phyloP scores from a whole-genome alignment of 441 rosid species.

The Arabidopsis lyrata region DNA sequence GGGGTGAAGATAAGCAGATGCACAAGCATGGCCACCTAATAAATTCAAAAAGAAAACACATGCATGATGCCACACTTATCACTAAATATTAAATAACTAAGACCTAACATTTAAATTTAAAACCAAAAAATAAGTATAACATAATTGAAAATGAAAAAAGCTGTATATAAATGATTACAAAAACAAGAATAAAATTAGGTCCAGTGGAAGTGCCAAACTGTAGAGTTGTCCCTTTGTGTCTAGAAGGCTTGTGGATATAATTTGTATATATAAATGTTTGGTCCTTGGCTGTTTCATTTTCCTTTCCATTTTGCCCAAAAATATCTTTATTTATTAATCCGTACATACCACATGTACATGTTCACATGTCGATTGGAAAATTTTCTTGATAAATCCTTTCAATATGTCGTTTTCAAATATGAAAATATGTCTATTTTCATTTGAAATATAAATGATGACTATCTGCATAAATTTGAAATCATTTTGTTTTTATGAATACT shows the following conservation, averaged over 20 bases:
- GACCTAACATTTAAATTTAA: conserved; percentile 16
- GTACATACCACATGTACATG: conserved; percentile 42
- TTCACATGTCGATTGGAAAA: conserved; percentile 30
- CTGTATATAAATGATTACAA: conserved; percentile 30
- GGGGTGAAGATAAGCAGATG: conserved; percentile 45
- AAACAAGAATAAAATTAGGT: conserved; percentile 41
- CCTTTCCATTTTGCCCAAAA: conserved; percentile 8
- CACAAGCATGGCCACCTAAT: conserved; percentile 49
- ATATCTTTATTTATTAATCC: conserved; percentile 28
- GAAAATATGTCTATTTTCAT: conserved; percentile 28
- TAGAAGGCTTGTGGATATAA: conserved; percentile 29
- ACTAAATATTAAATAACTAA: conserved; percentile 26
- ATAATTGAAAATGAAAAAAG: conserved; percentile 32
- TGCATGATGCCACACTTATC: conserved; percentile 46
- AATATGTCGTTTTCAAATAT: conserved; percentile 31
- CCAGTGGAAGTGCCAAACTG: conserved; percentile 45
- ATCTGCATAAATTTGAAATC: conserved; percentile 10
- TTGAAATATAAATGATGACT: not conserved
- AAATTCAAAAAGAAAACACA: conserved; percentile 45
- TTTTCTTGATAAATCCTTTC: not conserved
- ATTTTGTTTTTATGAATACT: conserved; percentile 6
- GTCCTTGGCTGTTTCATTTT: conserved; percentile 16
- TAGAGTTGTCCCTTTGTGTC: conserved; percentile 42
- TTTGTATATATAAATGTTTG: conserved; percentile 28
- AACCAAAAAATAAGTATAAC: not conserved